phyloP scores from a whole-genome alignment of 1,284 basidiomycete species.

The Macrocystidia cucumis region DNA sequence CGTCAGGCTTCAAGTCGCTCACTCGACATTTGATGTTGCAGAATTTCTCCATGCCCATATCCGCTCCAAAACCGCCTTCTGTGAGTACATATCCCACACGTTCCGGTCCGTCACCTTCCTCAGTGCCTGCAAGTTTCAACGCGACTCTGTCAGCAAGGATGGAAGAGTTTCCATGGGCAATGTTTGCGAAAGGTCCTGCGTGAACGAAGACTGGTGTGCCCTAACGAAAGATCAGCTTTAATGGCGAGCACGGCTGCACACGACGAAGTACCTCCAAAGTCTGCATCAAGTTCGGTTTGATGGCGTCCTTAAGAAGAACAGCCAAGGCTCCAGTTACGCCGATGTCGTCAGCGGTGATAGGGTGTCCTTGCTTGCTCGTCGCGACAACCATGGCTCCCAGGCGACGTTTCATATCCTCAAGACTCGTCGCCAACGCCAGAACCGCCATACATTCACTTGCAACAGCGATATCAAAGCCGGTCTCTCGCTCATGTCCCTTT shows the following conservation, averaged over 20 bases:
- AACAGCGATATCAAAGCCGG: constrained; percentile 96
- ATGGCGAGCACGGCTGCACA: constrained; percentile 9
- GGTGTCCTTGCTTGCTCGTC: constrained; percentile 86
- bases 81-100: constrained; percentile 94
- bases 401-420: constrained; percentile 88
- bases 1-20: constrained; percentile 90
- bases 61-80: constrained; percentile 97
- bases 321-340: constrained; percentile 95
- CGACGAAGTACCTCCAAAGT: constrained; percentile 88
- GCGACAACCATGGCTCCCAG: constrained; percentile 96
- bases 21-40: constrained; percentile 99
- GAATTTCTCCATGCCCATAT: constrained; percentile 99
- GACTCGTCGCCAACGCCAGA: constrained; percentile 82
- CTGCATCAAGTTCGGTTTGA: constrained; percentile 99
- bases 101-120: constrained; percentile 79
- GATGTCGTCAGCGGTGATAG: constrained; percentile 95
- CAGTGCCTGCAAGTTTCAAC: constrained; percentile 95
- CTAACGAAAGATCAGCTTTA: no score
- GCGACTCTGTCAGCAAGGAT: constrained; percentile 96
- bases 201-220: constrained; percentile 99
- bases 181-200: constrained; percentile 98
- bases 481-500: constrained; percentile 82
- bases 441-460: constrained; percentile 99
- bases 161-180: constrained; percentile 98
- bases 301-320: constrained; percentile 97